Evolutionary conservation across 148 eudicot genomes (phyloP).

Genomic region (Chenopodium suecicum): DNA sequence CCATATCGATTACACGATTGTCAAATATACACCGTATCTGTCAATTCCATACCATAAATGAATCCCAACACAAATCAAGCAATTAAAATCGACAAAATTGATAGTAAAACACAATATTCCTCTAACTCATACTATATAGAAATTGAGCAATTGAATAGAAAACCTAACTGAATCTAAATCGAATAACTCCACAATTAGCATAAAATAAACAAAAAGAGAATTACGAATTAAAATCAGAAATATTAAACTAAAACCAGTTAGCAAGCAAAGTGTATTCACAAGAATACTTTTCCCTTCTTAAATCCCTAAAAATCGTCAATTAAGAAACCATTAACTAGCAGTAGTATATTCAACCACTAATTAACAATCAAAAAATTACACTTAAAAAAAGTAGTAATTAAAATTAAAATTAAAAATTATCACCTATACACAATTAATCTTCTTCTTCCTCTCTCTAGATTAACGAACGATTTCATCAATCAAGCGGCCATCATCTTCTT

Average conservation of each 20-base stretch:
- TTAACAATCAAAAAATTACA: not conserved
- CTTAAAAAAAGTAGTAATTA: too few relatives aligned
- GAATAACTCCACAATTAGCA: not conserved
- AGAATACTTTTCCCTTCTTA: not conserved
- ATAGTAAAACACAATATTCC: too few relatives aligned
- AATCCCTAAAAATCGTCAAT: slow-evolving; percentile 4
- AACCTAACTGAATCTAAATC: not conserved
- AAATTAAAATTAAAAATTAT: not conserved
- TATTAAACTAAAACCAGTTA: not conserved
- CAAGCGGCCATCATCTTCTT: slow-evolving; percentile 72
- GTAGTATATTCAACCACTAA: not conserved
- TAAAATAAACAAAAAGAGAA: not conserved
- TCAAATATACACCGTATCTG: not conserved
- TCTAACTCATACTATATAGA: too few relatives aligned
- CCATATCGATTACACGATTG: not conserved
- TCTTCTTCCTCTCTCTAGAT: not conserved
- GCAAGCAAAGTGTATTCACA: slow-evolving; percentile 17
- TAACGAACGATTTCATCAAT: not conserved
- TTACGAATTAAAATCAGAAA: not conserved
- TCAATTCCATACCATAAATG: not conserved
- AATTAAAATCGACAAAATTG: too few relatives aligned
- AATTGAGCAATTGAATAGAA: too few relatives aligned
- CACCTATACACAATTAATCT: slow-evolving; percentile 16
- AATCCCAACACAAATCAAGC: not conserved
- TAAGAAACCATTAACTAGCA: not conserved